A percentile compares a stretch with the other conserved stretches of the same genome.
Conservation (phyloP, 352 stramenopile genomes). For the Phytophthora aleatoria region DNA sequence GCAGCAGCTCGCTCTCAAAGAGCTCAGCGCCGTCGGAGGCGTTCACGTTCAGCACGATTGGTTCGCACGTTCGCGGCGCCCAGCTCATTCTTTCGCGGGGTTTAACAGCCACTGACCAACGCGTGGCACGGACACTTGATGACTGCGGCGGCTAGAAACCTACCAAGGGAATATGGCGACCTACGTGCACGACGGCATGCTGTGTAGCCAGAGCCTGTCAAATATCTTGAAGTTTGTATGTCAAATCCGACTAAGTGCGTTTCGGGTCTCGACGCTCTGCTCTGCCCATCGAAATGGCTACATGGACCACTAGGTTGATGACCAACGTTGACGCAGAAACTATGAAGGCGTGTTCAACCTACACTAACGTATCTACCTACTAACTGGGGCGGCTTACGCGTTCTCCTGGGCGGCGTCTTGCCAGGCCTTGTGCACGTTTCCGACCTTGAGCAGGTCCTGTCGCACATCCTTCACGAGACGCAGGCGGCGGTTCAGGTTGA, state of each 20-base stretch:
- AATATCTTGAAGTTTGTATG: slow-evolving; percentile 8
- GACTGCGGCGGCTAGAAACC: slow-evolving; percentile 25
- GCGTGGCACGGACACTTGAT: slow-evolving; percentile 18
- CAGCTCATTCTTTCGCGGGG: slow-evolving; percentile 26
- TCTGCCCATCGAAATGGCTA: slow-evolving; percentile 14
- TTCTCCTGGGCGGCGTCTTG: slow-evolving; percentile 46
- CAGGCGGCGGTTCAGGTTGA: slow-evolving; percentile 72
- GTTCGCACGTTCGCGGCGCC: slow-evolving; percentile 11
- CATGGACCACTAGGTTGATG: neutral
- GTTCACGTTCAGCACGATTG: slow-evolving; percentile 28
- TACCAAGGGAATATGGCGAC: slow-evolving; percentile 7
- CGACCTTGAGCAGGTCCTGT: slow-evolving; percentile 50
- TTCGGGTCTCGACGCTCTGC: slow-evolving; percentile 14
- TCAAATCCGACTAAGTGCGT: neutral
- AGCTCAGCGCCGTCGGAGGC: slow-evolving; percentile 19
- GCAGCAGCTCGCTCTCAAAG: slow-evolving; percentile 16
- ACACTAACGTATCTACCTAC: slow-evolving; percentile 12
- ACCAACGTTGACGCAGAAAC: neutral
- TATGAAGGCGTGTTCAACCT: slow-evolving; percentile 10
- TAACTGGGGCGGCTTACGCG: slow-evolving; percentile 2
- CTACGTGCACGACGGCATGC: neutral
- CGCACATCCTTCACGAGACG: slow-evolving; percentile 54
- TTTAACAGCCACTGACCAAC: slow-evolving; percentile 13
- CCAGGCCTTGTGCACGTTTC: slow-evolving; percentile 48
- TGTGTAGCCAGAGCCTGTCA: neutral